These are phyloP conservation scores for Sphaerostilbella broomeana DNA, from an alignment of 2,329 filamentous ascomycete genomes.

Conservation along the genomic window DNA sequence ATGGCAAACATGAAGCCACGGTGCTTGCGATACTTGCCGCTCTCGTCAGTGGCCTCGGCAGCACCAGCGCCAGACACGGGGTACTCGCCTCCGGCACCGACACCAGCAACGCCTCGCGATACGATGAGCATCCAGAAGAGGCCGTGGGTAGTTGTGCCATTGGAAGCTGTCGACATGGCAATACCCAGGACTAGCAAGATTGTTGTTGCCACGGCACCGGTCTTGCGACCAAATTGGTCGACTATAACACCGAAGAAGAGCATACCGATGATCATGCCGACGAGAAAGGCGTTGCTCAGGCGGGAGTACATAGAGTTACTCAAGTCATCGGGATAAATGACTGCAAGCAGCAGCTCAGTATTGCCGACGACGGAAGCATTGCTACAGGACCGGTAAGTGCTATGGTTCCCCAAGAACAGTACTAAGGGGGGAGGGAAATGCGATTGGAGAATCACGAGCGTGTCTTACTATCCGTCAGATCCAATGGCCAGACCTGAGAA, in stretches of 20 bases:
- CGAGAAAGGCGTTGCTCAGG: constrained; percentile 48
- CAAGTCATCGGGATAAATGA: constrained; percentile 36
- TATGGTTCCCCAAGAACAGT: no score
- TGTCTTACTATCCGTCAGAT: constrained; percentile 36
- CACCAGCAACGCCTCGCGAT: constrained; percentile 33
- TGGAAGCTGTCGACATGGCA: constrained; percentile 38
- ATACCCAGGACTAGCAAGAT: constrained; percentile 41
- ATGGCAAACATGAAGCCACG: constrained; percentile 53
- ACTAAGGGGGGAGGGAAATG: neutral
- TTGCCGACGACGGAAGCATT: constrained; percentile 41
- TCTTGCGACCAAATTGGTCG: constrained; percentile 44
- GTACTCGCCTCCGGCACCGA: constrained; percentile 45
- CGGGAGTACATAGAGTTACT: constrained; percentile 41
- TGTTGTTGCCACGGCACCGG: constrained; percentile 41
- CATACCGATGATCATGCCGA: constrained; percentile 52
- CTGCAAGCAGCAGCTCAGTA: constrained; percentile 33
- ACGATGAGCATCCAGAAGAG: constrained; percentile 47
- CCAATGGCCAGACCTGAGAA: constrained; percentile 41
- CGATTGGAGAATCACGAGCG: neutral
- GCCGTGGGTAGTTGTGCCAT: constrained; percentile 30
- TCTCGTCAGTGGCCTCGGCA: constrained; percentile 48
- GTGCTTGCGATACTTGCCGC: constrained; percentile 34
- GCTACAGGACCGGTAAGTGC: no score
- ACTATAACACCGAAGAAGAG: constrained; percentile 44
- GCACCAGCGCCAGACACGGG: constrained; percentile 44